Conservation (phyloP, 2,329 filamentous ascomycete genomes). For the Tolypocladium album region DNA sequence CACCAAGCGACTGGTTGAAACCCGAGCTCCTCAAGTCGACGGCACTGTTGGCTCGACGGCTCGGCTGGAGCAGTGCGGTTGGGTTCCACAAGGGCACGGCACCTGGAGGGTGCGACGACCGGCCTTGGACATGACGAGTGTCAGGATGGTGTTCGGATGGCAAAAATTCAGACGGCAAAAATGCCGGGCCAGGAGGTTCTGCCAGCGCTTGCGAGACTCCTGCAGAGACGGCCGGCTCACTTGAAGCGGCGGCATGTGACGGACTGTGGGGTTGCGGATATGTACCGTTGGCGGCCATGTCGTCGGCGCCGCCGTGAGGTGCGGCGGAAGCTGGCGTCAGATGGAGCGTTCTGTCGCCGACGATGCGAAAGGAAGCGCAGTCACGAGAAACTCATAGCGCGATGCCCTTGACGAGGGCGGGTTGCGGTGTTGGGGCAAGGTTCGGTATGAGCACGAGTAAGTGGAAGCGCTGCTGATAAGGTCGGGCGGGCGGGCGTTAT, state of each 20-base stretch:
- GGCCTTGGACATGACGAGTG: slow-evolving; percentile 12
- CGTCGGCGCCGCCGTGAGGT: neutral
- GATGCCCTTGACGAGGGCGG: neutral
- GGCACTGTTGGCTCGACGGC: slow-evolving; percentile 16
- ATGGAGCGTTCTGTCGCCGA: neutral
- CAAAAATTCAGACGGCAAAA: neutral
- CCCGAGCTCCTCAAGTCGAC: slow-evolving; percentile 14
- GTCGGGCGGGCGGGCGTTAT: neutral
- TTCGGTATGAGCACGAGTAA: neutral
- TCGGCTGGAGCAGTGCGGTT: slow-evolving; percentile 27
- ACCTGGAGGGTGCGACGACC: slow-evolving; percentile 14
- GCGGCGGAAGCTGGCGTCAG: neutral
- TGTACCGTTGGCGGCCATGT: slow-evolving; percentile 7
- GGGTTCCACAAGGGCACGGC: slow-evolving; percentile 28
- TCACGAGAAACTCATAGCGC: neutral
- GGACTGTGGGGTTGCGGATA: slow-evolving; percentile 1
- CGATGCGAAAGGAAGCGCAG: neutral
- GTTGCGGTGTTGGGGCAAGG: neutral
- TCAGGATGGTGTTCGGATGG: neutral
- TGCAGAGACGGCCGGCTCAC: slow-evolving; percentile 3
- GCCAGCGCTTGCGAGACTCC: slow-evolving; percentile 2
- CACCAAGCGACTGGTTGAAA: slow-evolving; percentile 11
- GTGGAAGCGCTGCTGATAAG: neutral
- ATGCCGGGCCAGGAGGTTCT: neutral
- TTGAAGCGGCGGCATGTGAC: slow-evolving; percentile 2